Evolutionary conservation across 345 rosid species (phyloP), one percentile per base, ranked within the genome.

Genomic region (Toxicodendron radicans): DNA sequence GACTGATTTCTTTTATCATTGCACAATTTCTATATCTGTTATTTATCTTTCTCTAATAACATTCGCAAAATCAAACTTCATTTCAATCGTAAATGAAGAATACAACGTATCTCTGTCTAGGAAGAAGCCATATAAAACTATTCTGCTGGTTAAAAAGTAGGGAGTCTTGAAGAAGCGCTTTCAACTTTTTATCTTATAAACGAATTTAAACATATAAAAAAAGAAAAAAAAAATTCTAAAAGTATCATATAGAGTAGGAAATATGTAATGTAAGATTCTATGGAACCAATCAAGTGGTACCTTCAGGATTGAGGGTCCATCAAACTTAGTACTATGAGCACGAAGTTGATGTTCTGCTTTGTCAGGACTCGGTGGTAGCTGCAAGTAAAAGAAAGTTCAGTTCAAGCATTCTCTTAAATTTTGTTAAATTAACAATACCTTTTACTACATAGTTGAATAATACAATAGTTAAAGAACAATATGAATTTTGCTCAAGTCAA

Each of bases 231-330:
- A 14, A 14, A 6, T 33, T 32, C 14, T 10, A 16, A 30, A 53
- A 17, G 62, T 18, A 53, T 16, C 17, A 35, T n/a, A 68, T 6
- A 59, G 10, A 21, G 1, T 6, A 6, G 20, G 52, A 56, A 54
- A 56, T 45, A 11, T 5, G 48, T 64, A 64, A 64, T n/a, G 17
- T 5, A 71, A 71, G 45, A 64, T 23, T 69, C 41, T 23, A 62
- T 10, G n/a, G 46, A 74, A 30, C 18, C 77, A 65, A 70, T 46
- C 10, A 73, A 58, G 72, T 0, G 49, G 59, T 76, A 83, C 85
- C 89, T 79, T 78, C 32, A 77, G 79, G 76, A 75, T 77, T 27
- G 85, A 79, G 49, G 84, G 66, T 35, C 83, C 89, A 79, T 85
- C 83, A 69, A 72, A 70, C 72, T 81, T 81, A 27, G 80, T 60